Conservation (phyloP, 148 eudicot species). For the Cornus controversa region DNA sequence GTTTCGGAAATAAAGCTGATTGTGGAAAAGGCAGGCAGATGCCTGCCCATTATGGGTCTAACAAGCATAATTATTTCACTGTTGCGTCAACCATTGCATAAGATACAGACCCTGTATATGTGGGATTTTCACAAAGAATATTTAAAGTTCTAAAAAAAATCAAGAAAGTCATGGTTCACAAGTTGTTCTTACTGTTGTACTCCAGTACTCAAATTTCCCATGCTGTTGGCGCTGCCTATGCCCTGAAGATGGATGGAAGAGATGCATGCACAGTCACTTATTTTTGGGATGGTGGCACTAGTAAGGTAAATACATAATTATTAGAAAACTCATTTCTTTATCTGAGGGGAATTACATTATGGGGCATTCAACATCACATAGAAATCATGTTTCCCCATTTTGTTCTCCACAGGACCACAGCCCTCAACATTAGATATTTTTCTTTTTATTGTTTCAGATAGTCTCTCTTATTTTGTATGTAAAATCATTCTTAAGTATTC, state of each 20-base stretch:
- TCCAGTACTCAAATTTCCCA: slow-evolving; percentile 73
- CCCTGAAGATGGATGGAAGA: slow-evolving; percentile 70
- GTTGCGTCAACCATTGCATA: slow-evolving; percentile 74
- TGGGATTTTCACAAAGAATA: neutral
- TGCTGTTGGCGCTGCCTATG: slow-evolving; percentile 85
- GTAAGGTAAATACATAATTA: slow-evolving; percentile 40
- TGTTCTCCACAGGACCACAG: neutral
- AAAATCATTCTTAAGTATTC: too few species aligned
- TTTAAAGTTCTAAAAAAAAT: too few species aligned
- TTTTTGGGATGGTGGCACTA: slow-evolving; percentile 76
- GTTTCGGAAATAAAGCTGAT: slow-evolving; percentile 57
- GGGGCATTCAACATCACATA: too few species aligned
- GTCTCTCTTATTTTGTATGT: neutral
- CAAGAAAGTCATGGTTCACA: too few species aligned
- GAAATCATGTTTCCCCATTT: too few species aligned
- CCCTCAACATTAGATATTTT: neutral
- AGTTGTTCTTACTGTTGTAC: neutral
- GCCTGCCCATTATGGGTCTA: slow-evolving; percentile 77
- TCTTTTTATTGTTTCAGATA: slow-evolving; percentile 5
- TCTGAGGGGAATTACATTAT: neutral
- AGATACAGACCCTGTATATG: slow-evolving; percentile 2
- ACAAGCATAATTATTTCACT: slow-evolving; percentile 56
- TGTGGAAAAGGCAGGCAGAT: slow-evolving; percentile 80
- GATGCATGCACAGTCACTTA: slow-evolving; percentile 69
- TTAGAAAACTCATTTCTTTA: neutral